Percentiles rank a stretch among this genome's conserved stretches.
Evolutionary conservation across 31 red algal genomes (phyloP).

Genomic region (Odonthalia washingtoniensis): DNA sequence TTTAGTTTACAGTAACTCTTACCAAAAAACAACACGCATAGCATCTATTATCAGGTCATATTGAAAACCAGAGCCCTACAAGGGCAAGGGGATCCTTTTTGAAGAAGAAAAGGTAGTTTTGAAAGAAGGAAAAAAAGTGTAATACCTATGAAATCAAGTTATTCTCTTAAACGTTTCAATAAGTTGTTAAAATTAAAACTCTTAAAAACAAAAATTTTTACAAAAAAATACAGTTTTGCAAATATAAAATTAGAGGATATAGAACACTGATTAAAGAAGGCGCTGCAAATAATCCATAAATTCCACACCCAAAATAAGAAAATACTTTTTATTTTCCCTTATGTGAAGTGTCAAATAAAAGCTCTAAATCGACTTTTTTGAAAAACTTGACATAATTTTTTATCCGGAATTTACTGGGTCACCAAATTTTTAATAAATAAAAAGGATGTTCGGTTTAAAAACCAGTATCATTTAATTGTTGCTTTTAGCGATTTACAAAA

Average conservation of each 20-base stretch:
- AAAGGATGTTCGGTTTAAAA: not conserved
- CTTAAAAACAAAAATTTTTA: constrained; percentile 6
- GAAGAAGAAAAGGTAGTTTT: constrained; percentile 57
- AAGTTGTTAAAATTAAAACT: constrained; percentile 31
- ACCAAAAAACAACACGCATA: constrained; percentile 52
- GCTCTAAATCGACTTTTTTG: not conserved
- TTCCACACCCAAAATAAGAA: not conserved
- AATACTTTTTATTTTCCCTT: constrained; percentile 20
- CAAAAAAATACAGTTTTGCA: not conserved
- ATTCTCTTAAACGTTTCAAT: too few relatives aligned
- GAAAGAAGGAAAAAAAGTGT: constrained; percentile 59
- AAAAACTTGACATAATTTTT: not conserved
- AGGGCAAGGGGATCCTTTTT: constrained; percentile 88
- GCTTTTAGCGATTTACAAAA: too few relatives aligned
- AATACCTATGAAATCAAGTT: constrained; percentile 5
- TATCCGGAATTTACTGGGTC: not conserved
- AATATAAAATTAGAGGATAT: not conserved
- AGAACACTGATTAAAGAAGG: not conserved
- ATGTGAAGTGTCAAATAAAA: too few relatives aligned
- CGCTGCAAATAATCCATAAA: not conserved
- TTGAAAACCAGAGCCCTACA: constrained; percentile 83
- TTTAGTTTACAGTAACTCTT: not conserved
- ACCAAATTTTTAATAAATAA: not conserved
- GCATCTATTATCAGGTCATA: constrained; percentile 74
- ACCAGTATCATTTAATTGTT: too few relatives aligned